A percentile compares a stretch with the other conserved stretches of the same genome.
These are phyloP conservation scores for Leccinum arenicola DNA, from an alignment of 768 basidiomycete species.

Conservation along the genomic window DNA sequence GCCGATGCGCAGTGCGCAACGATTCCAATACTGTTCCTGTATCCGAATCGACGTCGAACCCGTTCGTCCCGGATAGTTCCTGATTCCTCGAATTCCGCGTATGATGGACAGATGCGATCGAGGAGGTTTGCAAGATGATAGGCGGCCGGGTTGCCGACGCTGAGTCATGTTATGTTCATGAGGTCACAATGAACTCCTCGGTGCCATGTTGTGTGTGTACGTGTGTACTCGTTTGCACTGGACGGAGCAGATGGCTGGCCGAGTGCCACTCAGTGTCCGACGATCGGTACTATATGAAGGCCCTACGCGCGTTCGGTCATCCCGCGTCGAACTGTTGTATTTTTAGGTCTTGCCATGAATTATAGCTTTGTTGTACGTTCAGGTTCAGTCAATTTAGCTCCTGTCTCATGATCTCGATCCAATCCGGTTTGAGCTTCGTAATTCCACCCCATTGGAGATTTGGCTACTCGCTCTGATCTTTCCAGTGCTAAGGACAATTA, in stretches of 20 bases:
- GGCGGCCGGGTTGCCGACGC: neutral
- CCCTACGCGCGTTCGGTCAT: neutral
- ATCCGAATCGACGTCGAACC: neutral
- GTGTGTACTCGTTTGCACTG: neutral
- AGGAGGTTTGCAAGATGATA: neutral
- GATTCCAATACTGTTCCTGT: neutral
- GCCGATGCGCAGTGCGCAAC: neutral
- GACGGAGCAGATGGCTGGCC: neutral
- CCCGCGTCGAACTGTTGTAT: neutral
- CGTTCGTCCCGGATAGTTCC: neutral
- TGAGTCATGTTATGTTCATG: neutral
- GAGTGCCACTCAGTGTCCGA: neutral
- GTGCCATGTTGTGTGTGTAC: no score
- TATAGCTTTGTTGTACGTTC: no score
- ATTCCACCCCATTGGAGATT: no score
- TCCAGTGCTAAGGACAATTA: no score
- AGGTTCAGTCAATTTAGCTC: no score
- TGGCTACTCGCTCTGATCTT: no score
- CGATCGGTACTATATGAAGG: neutral
- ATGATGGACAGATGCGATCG: neutral
- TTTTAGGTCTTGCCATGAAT: no score
- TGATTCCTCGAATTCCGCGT: neutral
- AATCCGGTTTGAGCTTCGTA: no score
- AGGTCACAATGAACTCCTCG: neutral
- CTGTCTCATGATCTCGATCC: no score